Percentiles rank a stretch among this genome's conserved stretches.
Conservation (phyloP, 2,329 filamentous ascomycete species). For the Ophiostoma piceae region DNA sequence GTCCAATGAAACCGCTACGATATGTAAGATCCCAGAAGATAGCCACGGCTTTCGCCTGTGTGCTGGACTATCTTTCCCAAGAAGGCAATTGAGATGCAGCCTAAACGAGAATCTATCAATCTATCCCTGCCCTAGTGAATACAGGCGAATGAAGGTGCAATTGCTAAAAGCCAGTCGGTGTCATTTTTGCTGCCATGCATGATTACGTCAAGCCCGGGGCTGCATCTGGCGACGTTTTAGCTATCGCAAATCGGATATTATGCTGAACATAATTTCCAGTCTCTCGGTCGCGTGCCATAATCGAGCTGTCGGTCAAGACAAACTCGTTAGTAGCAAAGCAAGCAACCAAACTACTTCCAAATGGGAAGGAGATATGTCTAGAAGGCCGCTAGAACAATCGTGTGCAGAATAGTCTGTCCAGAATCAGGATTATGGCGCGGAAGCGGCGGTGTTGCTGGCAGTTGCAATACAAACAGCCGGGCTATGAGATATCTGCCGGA, state of each 20-base stretch:
- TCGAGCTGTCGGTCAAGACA: neutral
- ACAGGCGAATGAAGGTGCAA: neutral
- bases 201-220: neutral
- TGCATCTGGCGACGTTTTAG: neutral
- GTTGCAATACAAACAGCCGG: neutral
- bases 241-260: neutral
- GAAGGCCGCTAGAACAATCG: neutral
- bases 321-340: neutral
- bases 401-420: neutral
- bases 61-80: neutral
- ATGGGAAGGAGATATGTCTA: neutral
- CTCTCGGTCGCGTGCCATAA: neutral
- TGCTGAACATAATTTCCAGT: neutral
- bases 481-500: neutral
- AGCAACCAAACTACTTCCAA: neutral
- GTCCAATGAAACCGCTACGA: neutral
- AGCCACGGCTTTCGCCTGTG: neutral
- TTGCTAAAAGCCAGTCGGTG: too few species aligned
- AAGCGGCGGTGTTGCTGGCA: neutral
- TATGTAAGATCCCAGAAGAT: neutral
- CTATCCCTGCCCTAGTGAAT: neutral
- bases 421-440: neutral
- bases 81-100: neutral
- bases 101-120: neutral
- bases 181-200: neutral